phyloP scores from a whole-genome alignment of 2,329 filamentous ascomycete species.

The Myriosclerotinia duriaeana region DNA sequence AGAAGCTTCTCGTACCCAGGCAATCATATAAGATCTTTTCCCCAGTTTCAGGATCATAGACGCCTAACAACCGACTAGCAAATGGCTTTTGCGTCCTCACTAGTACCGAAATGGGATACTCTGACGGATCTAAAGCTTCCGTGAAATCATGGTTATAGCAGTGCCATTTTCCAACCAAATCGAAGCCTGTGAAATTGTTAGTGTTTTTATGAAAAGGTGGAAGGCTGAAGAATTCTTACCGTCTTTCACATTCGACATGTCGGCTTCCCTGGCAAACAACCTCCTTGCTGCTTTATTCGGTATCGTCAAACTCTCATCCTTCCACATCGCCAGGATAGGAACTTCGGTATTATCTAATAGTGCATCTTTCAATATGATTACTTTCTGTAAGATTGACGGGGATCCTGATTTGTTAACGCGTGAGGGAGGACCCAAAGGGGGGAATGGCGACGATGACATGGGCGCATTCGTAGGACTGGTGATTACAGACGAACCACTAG shows the following conservation, averaged over 20 bases:
- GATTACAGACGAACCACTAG: slow-evolving; percentile 42
- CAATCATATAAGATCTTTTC: slow-evolving; percentile 62
- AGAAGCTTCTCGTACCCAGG: slow-evolving; percentile 43
- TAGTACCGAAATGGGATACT: slow-evolving; percentile 66
- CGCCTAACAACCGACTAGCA: slow-evolving; percentile 59
- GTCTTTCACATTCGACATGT: slow-evolving; percentile 44
- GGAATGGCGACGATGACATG: slow-evolving; percentile 60
- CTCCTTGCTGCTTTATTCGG: slow-evolving; percentile 60
- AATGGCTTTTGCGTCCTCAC: slow-evolving; percentile 62
- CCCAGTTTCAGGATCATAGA: slow-evolving; percentile 55
- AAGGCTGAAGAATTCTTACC: slow-evolving; percentile 36
- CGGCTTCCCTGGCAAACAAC: slow-evolving; percentile 49
- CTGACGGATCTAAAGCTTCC: slow-evolving; percentile 53
- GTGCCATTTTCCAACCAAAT: slow-evolving; percentile 60
- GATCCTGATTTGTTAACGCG: slow-evolving; percentile 54
- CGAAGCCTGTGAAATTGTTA: slow-evolving; percentile 38
- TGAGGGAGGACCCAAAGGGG: slow-evolving; percentile 64
- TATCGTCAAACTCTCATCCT: slow-evolving; percentile 70
- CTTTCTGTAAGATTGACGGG: slow-evolving; percentile 69
- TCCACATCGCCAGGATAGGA: slow-evolving; percentile 78
- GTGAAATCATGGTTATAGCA: slow-evolving; percentile 68
- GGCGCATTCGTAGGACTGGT: slow-evolving; percentile 54
- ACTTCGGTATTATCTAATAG: slow-evolving; percentile 72
- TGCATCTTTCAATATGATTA: slow-evolving; percentile 73
- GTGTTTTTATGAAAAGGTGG: background rate